Percentiles rank a stretch among this genome's conserved stretches.
Evolutionary conservation across 2,329 filamentous ascomycete genomes (phyloP).

Genomic region (Huntiella bhutanensis): DNA sequence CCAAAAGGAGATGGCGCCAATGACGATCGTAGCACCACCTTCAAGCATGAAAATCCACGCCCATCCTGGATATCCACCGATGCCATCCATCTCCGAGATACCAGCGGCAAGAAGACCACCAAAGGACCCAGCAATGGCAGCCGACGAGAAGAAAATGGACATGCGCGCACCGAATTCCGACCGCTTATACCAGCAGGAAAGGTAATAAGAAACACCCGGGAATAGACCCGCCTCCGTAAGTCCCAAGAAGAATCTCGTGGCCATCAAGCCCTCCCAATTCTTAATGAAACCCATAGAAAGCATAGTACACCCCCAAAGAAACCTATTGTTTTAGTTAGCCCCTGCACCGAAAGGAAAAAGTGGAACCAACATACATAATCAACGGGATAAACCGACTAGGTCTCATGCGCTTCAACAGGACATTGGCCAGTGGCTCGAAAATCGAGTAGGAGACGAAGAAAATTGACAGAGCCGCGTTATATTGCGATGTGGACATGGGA

Average conservation of each 20-base stretch:
- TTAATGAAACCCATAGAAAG: slow-evolving; percentile 47
- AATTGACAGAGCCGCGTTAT: slow-evolving; percentile 58
- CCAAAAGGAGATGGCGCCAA: slow-evolving; percentile 53
- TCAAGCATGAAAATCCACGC: slow-evolving; percentile 52
- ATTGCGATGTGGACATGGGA: slow-evolving; percentile 42
- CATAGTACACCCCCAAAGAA: slow-evolving; percentile 50
- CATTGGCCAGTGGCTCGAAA: slow-evolving; percentile 61
- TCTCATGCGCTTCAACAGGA: slow-evolving; percentile 55
- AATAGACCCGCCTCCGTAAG: slow-evolving; percentile 59
- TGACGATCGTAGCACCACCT: slow-evolving; percentile 48
- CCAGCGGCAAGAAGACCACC: slow-evolving; percentile 55
- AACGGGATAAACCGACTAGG: slow-evolving; percentile 64
- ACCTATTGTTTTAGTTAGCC: slow-evolving; percentile 20
- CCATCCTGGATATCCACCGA: slow-evolving; percentile 38
- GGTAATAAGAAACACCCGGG: slow-evolving; percentile 60
- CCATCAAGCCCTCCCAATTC: slow-evolving; percentile 45
- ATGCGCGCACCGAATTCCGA: slow-evolving; percentile 63
- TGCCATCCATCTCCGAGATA: slow-evolving; percentile 50
- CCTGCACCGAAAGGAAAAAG: slow-evolving; percentile 9
- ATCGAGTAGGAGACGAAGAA: slow-evolving; percentile 76
- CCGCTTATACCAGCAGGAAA: slow-evolving; percentile 69
- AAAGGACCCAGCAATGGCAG: slow-evolving; percentile 61
- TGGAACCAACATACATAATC: slow-evolving; percentile 45
- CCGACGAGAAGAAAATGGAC: slow-evolving; percentile 69
- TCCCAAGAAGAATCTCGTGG: slow-evolving; percentile 52